A percentile compares a stretch with the other conserved stretches of the same genome.
Evolutionary conservation across 1,139 yeast species (phyloP).

Genomic region (Geotrichum phurueaensis): DNA sequence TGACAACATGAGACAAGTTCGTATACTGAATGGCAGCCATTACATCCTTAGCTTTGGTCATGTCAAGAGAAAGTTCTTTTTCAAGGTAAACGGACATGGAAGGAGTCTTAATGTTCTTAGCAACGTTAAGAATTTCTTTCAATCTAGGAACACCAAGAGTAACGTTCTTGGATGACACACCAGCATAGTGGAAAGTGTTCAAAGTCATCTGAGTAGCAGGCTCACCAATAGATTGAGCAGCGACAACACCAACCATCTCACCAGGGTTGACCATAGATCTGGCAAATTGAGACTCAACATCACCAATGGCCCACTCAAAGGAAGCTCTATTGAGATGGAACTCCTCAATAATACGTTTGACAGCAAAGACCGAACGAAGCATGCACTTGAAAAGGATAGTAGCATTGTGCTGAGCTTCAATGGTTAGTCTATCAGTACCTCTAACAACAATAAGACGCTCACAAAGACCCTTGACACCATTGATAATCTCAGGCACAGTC

Average conservation of each 20-base stretch:
- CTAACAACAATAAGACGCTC: constrained; percentile 69
- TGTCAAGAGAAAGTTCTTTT: constrained; percentile 74
- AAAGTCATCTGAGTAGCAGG: constrained; percentile 99
- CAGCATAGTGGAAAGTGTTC: constrained; percentile 99
- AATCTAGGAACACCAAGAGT: constrained; percentile 99
- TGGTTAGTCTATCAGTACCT: constrained; percentile 65
- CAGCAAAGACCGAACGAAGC: constrained; percentile 83
- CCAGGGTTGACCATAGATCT: constrained; percentile 95
- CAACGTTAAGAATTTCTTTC: constrained; percentile 97
- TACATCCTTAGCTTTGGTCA: constrained; percentile 87
- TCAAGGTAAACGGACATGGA: constrained; percentile 87
- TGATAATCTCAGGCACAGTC: constrained; percentile 72
- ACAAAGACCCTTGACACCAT: constrained; percentile 66
- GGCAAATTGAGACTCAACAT: constrained; percentile 87
- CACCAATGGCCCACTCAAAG: constrained; percentile 94
- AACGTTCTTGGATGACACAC: constrained; percentile 98
- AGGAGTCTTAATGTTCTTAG: constrained; percentile 97
- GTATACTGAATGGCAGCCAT: constrained; percentile 98
- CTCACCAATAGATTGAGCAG: constrained; percentile 99
- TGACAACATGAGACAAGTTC: constrained; percentile 86
- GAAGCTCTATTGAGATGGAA: constrained; percentile 78
- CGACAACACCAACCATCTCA: constrained; percentile 99
- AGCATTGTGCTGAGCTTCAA: constrained; percentile 91
- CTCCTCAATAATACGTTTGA: constrained; percentile 88
- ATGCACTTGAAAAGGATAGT: constrained; percentile 85